Conservation (phyloP, 2,329 filamentous ascomycete species). For the Lasiodiplodia hormozganensis region DNA sequence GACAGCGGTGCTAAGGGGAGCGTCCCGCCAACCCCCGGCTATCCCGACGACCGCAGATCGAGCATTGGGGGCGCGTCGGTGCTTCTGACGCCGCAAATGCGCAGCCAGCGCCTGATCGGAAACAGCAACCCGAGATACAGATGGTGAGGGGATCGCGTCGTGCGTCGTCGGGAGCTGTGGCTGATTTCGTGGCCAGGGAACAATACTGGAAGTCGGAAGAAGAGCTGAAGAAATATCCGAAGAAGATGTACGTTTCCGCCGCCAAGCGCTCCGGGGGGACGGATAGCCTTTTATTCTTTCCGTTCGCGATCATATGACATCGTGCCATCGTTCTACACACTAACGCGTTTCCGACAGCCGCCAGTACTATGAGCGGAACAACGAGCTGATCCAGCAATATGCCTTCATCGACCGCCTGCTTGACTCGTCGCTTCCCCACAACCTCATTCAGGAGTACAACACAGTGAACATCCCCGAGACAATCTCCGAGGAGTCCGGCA, state of each 20-base stretch:
- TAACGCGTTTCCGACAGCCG: conserved; percentile 57
- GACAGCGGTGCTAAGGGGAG: conserved; percentile 37
- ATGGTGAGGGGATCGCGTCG: conserved; percentile 58
- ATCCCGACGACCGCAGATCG: conserved; percentile 39
- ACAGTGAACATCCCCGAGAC: conserved; percentile 72
- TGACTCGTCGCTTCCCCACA: conserved; percentile 90
- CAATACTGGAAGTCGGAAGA: conserved; percentile 84
- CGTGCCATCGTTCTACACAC: conserved; percentile 30
- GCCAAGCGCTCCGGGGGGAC: not conserved
- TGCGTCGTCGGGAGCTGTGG: not conserved
- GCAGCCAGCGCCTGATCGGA: conserved; percentile 86
- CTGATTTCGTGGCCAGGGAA: conserved; percentile 55
- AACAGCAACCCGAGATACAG: conserved; percentile 84
- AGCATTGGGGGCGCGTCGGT: conserved; percentile 50
- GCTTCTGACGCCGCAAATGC: conserved; percentile 69
- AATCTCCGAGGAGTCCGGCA: conserved; percentile 71
- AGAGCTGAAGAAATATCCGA: conserved; percentile 73
- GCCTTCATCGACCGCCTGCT: conserved; percentile 90
- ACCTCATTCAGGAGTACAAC: conserved; percentile 88
- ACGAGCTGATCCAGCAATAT: conserved; percentile 88
- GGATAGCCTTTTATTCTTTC: not conserved
- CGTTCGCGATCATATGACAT: conserved; percentile 6
- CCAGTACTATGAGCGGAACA: conserved; percentile 87
- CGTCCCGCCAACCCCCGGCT: conserved; percentile 35
- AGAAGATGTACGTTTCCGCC: conserved; percentile 63